Evolutionary conservation across 129 eudicot genomes (phyloP).

Genomic region (Scalesia atractyloides): DNA sequence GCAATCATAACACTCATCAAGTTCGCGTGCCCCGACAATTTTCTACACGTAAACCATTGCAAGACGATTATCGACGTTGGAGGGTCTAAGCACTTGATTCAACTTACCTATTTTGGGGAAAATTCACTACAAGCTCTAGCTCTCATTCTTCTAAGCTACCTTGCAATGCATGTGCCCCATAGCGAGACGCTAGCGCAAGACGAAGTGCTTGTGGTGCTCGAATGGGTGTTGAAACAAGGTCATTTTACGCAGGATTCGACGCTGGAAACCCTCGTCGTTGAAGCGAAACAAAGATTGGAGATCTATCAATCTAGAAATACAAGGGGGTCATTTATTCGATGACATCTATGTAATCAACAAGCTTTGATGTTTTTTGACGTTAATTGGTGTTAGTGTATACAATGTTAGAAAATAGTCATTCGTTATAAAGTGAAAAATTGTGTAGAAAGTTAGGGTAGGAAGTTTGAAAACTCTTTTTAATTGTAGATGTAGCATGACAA

Average conservation of each 20-base stretch:
- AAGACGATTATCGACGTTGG: constrained; percentile 50
- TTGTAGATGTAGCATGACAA: constrained; percentile 7
- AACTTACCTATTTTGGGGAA: constrained; percentile 58
- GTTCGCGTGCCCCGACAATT: constrained; percentile 56
- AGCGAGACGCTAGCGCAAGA: constrained; percentile 56
- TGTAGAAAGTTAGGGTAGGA: constrained; percentile 24
- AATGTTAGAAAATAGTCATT: constrained; percentile 11
- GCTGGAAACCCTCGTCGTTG: constrained; percentile 44
- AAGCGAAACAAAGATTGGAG: constrained; percentile 52
- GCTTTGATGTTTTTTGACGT: neutral
- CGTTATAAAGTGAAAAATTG: neutral
- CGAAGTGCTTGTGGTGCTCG: constrained; percentile 56
- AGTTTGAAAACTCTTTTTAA: constrained; percentile 14
- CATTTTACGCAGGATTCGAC: constrained; percentile 44
- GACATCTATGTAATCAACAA: neutral
- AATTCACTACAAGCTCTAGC: constrained; percentile 44
- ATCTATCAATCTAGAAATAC: constrained; percentile 55
- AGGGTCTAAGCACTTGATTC: constrained; percentile 56
- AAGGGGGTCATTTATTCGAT: constrained; percentile 35
- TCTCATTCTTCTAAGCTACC: constrained; percentile 47
- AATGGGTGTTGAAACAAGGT: constrained; percentile 61
- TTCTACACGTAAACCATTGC: constrained; percentile 47
- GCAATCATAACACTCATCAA: constrained; percentile 47
- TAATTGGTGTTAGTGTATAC: neutral
- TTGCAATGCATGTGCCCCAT: constrained; percentile 53